A percentile compares a stretch with the other conserved stretches of the same genome.
phyloP scores from a whole-genome alignment of 345 rosid genomes.

The Hibiscus mutabilis region DNA sequence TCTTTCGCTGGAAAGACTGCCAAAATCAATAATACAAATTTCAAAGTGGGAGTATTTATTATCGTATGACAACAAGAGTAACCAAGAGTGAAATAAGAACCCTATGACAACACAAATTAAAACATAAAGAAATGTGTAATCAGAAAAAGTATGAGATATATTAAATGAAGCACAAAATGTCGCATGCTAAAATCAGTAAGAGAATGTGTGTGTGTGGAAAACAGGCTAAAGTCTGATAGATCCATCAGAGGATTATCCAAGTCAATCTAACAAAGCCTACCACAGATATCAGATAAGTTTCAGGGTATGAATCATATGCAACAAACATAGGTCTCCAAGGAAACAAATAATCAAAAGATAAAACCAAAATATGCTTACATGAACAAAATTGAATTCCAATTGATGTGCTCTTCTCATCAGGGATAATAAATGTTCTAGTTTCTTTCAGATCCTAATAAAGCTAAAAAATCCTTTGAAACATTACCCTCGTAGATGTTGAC shows the following conservation, averaged over 20 bases:
- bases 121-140: not conserved
- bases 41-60: not conserved
- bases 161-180: not conserved
- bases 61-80: constrained; percentile 3
- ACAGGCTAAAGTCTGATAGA: not conserved
- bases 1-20: constrained; percentile 42
- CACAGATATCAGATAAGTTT: too few relatives aligned
- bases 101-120: not conserved
- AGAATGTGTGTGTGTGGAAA: not conserved
- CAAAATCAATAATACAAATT: constrained; percentile 8
- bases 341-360: not conserved
- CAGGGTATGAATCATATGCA: not conserved
- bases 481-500: not conserved
- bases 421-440: not conserved
- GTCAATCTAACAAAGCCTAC: not conserved
- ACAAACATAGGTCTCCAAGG: constrained; percentile 1
- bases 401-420: not conserved
- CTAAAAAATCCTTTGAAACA: not conserved
- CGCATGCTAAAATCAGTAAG: not conserved
- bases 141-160: not conserved
- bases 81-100: not conserved
- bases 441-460: not conserved
- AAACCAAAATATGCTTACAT: not conserved
- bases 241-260: not conserved
- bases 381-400: not conserved